Conservation (phyloP, 2,329 filamentous ascomycete species). For the Botryotinia narcissicola region DNA sequence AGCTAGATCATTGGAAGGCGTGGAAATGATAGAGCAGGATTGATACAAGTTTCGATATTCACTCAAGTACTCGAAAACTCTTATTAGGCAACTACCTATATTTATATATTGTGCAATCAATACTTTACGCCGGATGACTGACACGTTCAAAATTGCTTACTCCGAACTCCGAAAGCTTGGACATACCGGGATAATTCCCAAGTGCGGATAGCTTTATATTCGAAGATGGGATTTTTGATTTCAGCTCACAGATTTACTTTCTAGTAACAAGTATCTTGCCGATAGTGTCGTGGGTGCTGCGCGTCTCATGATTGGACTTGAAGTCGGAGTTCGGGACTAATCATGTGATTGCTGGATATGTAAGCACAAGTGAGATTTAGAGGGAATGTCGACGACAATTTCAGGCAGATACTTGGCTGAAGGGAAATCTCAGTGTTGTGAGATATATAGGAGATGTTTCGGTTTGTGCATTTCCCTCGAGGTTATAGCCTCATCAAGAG, state of each 20-base stretch:
- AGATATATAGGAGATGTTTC: neutral
- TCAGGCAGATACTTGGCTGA: neutral
- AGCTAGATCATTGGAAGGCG: no score
- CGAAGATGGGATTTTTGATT: neutral
- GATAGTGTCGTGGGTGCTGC: neutral
- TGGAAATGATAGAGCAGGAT: no score
- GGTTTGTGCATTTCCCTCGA: neutral
- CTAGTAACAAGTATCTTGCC: neutral
- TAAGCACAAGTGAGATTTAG: neutral
- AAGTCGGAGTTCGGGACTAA: neutral
- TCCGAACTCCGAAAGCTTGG: neutral
- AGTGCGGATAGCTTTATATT: neutral
- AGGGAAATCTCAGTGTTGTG: neutral
- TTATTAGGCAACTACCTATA: neutral
- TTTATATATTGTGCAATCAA: neutral
- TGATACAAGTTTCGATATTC: neutral
- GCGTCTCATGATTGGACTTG: neutral
- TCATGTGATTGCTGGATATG: neutral
- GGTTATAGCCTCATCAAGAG: neutral
- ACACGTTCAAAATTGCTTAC: neutral
- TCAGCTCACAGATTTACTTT: neutral
- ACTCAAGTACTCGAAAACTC: no score
- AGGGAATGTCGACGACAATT: neutral
- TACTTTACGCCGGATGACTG: neutral
- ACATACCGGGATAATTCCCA: neutral